Evolutionary conservation across 78 protist species (phyloP).

Genomic region (Cavenderia fasciculata): DNA sequence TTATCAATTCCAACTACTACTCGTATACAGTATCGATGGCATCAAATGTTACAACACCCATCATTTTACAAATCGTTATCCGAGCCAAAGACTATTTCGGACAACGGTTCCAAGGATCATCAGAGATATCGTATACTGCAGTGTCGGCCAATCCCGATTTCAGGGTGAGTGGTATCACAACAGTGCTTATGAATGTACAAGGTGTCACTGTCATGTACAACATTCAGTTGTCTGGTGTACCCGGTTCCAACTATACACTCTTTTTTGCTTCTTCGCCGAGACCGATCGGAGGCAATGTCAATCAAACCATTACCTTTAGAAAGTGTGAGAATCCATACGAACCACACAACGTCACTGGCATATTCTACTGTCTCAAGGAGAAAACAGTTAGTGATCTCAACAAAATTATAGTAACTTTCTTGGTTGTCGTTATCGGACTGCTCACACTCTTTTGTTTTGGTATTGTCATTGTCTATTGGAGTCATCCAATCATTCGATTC

Average conservation of each 20-base stretch:
- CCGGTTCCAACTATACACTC: neutral
- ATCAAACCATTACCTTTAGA: neutral
- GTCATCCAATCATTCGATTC: too few species aligned
- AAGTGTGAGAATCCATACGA: too few species aligned
- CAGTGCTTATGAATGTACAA: neutral
- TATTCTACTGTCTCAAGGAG: neutral
- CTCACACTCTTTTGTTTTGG: neutral
- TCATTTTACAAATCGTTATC: neutral
- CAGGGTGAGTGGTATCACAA: neutral
- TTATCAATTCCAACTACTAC: neutral
- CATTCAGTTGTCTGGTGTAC: neutral
- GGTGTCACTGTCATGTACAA: conserved; percentile 2
- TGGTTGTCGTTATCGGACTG: neutral
- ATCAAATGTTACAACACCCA: neutral
- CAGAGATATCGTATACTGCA: neutral
- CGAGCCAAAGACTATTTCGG: neutral
- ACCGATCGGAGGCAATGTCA: neutral
- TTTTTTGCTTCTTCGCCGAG: neutral
- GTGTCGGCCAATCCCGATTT: neutral
- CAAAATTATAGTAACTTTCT: neutral
- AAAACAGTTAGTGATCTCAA: neutral
- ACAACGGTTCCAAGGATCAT: neutral
- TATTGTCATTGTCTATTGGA: too few species aligned
- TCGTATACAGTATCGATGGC: neutral
- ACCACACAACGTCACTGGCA: neutral